Evolutionary conservation across 306 rosid species (phyloP).

Genomic region (Vigna mungo): DNA sequence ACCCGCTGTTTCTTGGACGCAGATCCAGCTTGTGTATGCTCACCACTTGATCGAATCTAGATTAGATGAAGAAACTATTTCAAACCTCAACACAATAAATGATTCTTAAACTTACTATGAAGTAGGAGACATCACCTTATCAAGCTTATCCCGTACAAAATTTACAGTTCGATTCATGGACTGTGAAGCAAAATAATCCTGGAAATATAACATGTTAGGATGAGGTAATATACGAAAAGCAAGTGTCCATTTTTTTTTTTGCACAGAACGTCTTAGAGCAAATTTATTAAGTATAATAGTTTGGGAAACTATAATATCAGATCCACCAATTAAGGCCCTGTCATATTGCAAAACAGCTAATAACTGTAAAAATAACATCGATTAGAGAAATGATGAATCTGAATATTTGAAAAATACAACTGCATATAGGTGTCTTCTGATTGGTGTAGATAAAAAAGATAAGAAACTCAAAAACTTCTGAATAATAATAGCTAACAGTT

Average conservation of each 20-base stretch:
- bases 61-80: constrained; percentile 36
- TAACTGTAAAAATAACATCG: not conserved
- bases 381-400: not conserved
- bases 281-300: constrained; percentile 24
- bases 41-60: constrained; percentile 73
- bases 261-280: constrained; percentile 21
- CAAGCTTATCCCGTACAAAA: constrained; percentile 81
- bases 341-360: constrained; percentile 31
- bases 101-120: constrained; percentile 20
- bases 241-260: constrained; percentile 13
- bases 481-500: not conserved
- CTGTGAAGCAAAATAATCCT: constrained; percentile 84
- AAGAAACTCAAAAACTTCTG: constrained; percentile 23
- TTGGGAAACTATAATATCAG: constrained; percentile 18
- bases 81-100: not conserved
- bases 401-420: constrained; percentile 3
- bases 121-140: constrained; percentile 65
- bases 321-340: constrained; percentile 14
- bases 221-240: constrained; percentile 23
- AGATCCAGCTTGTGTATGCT: constrained; percentile 59
- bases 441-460: not conserved
- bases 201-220: constrained; percentile 41
- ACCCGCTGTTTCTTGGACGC: constrained; percentile 69
- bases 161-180: constrained; percentile 89
- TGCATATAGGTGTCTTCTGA: constrained; percentile 13